A percentile compares a stretch with the other conserved stretches of the same genome.
Conservation (phyloP, 139 green algal genomes). For the Pseudopediastrum boryanum region DNA sequence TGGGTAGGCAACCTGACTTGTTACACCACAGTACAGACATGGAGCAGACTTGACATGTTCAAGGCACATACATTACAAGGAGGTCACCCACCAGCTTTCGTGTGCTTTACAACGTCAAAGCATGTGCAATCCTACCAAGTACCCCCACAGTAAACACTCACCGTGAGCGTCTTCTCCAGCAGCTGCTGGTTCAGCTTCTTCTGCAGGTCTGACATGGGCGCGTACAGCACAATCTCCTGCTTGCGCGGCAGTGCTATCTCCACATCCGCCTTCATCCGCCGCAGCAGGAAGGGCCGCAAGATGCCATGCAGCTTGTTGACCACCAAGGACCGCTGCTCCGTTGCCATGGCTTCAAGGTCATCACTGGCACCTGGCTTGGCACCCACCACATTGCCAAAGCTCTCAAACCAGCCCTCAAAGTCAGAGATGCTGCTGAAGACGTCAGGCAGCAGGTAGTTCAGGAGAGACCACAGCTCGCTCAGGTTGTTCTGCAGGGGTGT, state of each 20-base stretch:
- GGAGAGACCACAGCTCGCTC: slow-evolving; percentile 94
- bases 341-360: slow-evolving; percentile 67
- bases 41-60: too few species aligned
- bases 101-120: background rate
- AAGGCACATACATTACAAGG: background rate
- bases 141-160: slow-evolving; percentile 34
- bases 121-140: background rate
- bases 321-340: slow-evolving; percentile 69
- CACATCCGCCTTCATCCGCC: slow-evolving; percentile 90
- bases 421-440: slow-evolving; percentile 84
- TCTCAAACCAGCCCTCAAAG: slow-evolving; percentile 96
- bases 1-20: too few species aligned
- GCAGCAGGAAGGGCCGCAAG: slow-evolving; percentile 92
- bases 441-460: slow-evolving; percentile 98
- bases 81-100: background rate
- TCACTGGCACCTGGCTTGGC: slow-evolving; percentile 30
- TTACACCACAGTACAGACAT: too few species aligned
- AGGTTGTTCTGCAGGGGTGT: slow-evolving; percentile 99
- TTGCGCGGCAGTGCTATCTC: slow-evolving; percentile 86
- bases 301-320: slow-evolving; percentile 91
- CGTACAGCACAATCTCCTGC: slow-evolving; percentile 90
- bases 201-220: slow-evolving; percentile 81
- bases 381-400: slow-evolving; percentile 45
- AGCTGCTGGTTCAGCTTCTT: slow-evolving; percentile 80
- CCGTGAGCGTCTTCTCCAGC: slow-evolving; percentile 69